Percentiles rank a stretch among this genome's conserved stretches.
These are phyloP conservation scores for Plasmodium sp. DNA, from an alignment of 169 alveolate species.

Conservation along the genomic window DNA sequence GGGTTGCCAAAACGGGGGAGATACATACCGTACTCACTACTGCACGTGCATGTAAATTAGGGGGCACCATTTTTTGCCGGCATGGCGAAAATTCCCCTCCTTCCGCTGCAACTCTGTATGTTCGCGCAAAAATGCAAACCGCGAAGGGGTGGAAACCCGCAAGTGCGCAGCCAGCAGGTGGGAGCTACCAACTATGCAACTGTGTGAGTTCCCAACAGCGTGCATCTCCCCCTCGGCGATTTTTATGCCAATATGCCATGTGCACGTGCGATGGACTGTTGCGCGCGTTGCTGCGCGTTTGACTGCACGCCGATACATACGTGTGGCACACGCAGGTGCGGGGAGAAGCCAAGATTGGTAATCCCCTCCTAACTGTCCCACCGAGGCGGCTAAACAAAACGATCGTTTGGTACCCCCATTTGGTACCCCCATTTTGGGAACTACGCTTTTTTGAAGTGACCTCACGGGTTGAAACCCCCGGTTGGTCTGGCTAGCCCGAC, in stretches of 20 bases:
- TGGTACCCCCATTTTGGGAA: neutral
- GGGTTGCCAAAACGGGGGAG: neutral
- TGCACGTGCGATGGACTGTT: neutral
- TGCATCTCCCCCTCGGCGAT: neutral
- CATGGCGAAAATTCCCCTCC: neutral
- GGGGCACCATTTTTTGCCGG: neutral
- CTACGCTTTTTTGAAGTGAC: neutral
- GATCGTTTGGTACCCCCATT: neutral
- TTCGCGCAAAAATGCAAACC: neutral
- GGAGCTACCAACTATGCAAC: neutral
- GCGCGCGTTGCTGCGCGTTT: neutral
- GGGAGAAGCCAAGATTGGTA: neutral
- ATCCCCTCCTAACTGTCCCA: neutral
- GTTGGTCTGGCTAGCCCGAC: neutral
- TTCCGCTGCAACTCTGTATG: neutral
- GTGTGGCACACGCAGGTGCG: neutral
- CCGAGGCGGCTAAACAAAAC: neutral
- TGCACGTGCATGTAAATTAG: neutral
- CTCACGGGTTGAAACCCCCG: neutral
- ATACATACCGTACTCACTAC: neutral
- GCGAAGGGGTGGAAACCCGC: neutral
- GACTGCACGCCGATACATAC: neutral
- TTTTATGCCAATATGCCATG: neutral
- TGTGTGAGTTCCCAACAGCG: neutral
- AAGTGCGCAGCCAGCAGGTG: neutral